Evolutionary conservation across 2,329 filamentous ascomycete genomes (phyloP).

Genomic region (Talaromyces amestolkiae): DNA sequence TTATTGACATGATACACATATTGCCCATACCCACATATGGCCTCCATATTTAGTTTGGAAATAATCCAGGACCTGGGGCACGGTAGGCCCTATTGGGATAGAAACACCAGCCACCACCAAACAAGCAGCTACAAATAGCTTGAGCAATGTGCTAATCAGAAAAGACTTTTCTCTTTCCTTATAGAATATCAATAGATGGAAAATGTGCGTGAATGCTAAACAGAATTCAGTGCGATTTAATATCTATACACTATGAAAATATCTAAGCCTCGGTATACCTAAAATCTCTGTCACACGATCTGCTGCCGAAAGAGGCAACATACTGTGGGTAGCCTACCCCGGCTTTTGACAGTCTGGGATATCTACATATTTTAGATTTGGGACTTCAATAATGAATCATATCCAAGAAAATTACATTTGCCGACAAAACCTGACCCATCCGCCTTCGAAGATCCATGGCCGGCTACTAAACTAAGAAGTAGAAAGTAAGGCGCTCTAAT

Average conservation of each 20-base stretch:
- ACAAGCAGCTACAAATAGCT: not conserved
- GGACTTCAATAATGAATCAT: too few relatives aligned
- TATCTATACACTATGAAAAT: not conserved
- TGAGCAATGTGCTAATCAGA: not conserved
- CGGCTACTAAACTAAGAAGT: not conserved
- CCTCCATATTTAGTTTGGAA: not conserved
- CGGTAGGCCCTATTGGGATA: not conserved
- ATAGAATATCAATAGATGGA: not conserved
- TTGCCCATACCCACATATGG: not conserved
- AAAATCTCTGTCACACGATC: not conserved
- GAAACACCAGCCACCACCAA: not conserved
- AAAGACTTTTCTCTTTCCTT: not conserved
- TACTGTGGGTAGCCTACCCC: not conserved
- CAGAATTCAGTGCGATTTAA: not conserved
- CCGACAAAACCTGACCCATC: not conserved
- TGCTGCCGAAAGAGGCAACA: not conserved
- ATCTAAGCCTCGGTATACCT: not conserved
- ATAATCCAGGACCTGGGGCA: not conserved
- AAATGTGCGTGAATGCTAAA: not conserved
- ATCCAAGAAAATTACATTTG: not conserved
- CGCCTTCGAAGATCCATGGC: not conserved
- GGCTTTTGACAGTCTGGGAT: not conserved
- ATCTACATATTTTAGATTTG: not conserved
- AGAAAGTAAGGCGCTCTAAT: not conserved
- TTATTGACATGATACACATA: not conserved